Base-by-base conservation (phyloP, 257 asterid genomes). In the Nicotiana tabacum region DNA sequence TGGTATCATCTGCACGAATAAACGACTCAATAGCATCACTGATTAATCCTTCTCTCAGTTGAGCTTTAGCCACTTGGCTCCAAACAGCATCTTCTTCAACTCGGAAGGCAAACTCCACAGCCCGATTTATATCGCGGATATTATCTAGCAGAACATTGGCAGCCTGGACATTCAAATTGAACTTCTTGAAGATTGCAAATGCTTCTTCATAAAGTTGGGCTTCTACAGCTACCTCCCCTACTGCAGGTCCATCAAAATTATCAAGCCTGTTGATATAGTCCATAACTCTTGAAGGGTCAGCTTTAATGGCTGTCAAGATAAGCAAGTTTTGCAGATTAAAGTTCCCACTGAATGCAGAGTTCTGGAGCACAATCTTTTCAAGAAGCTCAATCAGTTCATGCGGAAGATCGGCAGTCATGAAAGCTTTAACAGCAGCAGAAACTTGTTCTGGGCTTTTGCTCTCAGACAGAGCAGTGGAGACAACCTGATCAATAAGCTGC, bases 381-480 rank as follows among this genome's bases (percentile, higher is more conserved):
- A 96, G 98, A 89, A 96, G 92, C 89, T 95, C 99, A 81, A 96
- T 96, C 69, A 96, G 87, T 84, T 96, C 99, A 83, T 96, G 99
- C 21, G 99, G 99, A 81, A 96, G 98, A 86, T 96, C 99, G 48
- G 99, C 99, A 35, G 98, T 92, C 98, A 96, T 96, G 86, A 96
- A 96, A 4, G 99, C 99, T 85, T 96, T 96, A 77, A 96, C 99
- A 87, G 98, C 97, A 46, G 98, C 99, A 85, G 99, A 96, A 84
- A 96, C 99, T 89, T 96, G 99, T 86, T 96, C 99, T 4, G 99
- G 98, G 85, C 98, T 94, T 91, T 96, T 95, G 96, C 98, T 96
- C 88, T 96, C 99, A 17, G 99, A 97, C 88, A 96, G 85, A 77
- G 99, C 99, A 91, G 99, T 96, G 81, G 99, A 96, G 61, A 96